Percentiles rank a stretch among this genome's conserved stretches.
phyloP scores from a whole-genome alignment of 768 basidiomycete species.

The Pleurotus cornucopiae region DNA sequence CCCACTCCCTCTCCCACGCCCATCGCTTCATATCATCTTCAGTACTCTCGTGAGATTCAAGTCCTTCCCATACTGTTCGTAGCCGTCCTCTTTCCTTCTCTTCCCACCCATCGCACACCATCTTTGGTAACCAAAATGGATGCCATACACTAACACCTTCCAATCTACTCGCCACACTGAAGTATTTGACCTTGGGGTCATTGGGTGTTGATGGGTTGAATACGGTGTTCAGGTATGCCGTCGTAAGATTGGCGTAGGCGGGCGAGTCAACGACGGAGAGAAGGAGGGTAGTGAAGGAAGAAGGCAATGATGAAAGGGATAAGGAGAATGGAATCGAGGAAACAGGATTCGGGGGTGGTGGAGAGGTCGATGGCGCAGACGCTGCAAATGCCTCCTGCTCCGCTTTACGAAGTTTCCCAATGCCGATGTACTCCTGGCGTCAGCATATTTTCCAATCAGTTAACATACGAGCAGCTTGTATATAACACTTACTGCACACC shows the following conservation, averaged over 20 bases:
- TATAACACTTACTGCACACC: slow-evolving; percentile 73
- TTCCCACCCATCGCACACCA: slow-evolving; percentile 86
- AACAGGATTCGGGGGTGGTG: background rate
- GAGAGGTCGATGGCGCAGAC: slow-evolving; percentile 4
- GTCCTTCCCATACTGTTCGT: slow-evolving; percentile 29
- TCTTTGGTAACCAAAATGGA: slow-evolving; percentile 95
- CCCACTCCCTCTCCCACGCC: slow-evolving; percentile 56
- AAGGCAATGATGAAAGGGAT: slow-evolving; percentile 65
- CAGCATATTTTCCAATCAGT: slow-evolving; percentile 6
- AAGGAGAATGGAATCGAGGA: slow-evolving; percentile 24
- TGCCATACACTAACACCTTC: slow-evolving; percentile 73
- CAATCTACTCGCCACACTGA: slow-evolving; percentile 82
- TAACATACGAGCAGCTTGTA: background rate
- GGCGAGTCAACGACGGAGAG: slow-evolving; percentile 92
- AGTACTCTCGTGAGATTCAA: slow-evolving; percentile 13
- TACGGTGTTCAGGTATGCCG: slow-evolving; percentile 68
- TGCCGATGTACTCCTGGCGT: slow-evolving; percentile 80
- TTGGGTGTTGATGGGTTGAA: slow-evolving; percentile 86
- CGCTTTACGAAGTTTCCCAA: slow-evolving; percentile 61
- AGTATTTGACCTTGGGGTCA: slow-evolving; percentile 83
- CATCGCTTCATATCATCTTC: slow-evolving; percentile 31
- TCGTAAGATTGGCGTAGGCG: slow-evolving; percentile 91
- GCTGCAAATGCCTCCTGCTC: slow-evolving; percentile 19
- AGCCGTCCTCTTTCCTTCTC: slow-evolving; percentile 47
- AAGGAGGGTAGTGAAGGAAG: slow-evolving; percentile 82